Percentiles rank a stretch among this genome's conserved stretches.
Conservation (phyloP, 2,329 filamentous ascomycete species). For the Pseudocercospora fuligena region DNA sequence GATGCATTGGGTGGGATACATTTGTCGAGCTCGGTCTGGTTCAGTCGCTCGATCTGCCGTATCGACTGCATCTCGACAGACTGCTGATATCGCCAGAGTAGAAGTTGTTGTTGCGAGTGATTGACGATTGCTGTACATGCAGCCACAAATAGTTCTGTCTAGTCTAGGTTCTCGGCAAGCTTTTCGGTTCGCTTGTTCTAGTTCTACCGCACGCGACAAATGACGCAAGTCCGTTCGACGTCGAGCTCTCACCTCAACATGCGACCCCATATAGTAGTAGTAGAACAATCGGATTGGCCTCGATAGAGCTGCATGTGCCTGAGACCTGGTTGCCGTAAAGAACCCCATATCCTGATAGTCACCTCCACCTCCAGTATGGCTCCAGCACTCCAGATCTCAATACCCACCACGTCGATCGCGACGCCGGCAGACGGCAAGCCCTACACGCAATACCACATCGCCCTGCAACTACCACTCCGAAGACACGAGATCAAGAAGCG, state of each 20-base stretch:
- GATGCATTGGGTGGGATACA: conserved; percentile 84
- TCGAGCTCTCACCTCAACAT: not conserved
- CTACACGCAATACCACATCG: conserved; percentile 79
- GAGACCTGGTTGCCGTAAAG: not conserved
- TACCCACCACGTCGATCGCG: conserved; percentile 56
- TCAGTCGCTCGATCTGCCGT: conserved; percentile 87
- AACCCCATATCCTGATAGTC: not conserved
- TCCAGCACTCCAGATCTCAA: conserved; percentile 51
- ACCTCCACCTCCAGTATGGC: conserved; percentile 42
- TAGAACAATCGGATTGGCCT: too few species aligned
- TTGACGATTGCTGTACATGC: not conserved
- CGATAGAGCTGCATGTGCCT: not conserved
- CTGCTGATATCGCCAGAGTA: not conserved
- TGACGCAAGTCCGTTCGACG: not conserved
- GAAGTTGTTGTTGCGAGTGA: not conserved
- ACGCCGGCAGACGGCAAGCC: conserved; percentile 59
- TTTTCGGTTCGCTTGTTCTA: not conserved
- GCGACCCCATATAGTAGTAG: too few species aligned
- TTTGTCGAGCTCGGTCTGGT: conserved; percentile 91
- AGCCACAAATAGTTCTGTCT: not conserved
- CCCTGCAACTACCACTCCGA: conserved; percentile 74
- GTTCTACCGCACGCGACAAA: not conserved
- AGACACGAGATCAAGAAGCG: conserved; percentile 78
- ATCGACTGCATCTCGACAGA: conserved; percentile 82
- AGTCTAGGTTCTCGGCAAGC: not conserved